Evolutionary conservation across 2,329 filamentous ascomycete genomes (phyloP).

Genomic region (Pseudophaeomoniella oleicola): DNA sequence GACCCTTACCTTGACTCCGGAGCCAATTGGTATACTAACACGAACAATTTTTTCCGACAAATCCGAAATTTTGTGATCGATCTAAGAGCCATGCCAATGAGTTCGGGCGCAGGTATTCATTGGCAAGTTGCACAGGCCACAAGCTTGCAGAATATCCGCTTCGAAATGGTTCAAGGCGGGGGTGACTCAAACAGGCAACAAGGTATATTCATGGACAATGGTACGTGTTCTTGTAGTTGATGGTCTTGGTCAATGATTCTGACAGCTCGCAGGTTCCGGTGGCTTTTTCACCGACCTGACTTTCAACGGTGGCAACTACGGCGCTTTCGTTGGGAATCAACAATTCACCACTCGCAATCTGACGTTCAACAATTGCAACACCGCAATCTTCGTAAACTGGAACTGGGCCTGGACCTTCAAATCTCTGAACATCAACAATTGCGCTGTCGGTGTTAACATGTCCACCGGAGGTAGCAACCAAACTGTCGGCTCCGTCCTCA

Average conservation of each 20-base stretch:
- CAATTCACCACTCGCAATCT: constrained; percentile 78
- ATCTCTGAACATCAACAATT: constrained; percentile 58
- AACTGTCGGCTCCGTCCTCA: constrained; percentile 70
- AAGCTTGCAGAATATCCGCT: constrained; percentile 65
- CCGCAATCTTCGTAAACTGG: constrained; percentile 81
- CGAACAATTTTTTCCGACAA: constrained; percentile 72
- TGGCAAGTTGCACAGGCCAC: constrained; percentile 80
- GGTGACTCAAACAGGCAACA: constrained; percentile 52
- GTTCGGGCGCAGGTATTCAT: constrained; percentile 56
- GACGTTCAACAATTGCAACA: constrained; percentile 68
- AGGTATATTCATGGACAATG: constrained; percentile 75
- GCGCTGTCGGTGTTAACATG: constrained; percentile 67
- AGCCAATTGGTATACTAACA: constrained; percentile 64
- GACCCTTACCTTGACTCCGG: constrained; percentile 63
- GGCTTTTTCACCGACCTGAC: constrained; percentile 71
- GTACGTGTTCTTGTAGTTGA: constrained; percentile 3
- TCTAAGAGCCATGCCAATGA: constrained; percentile 48
- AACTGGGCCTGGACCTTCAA: constrained; percentile 81
- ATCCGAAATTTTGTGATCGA: constrained; percentile 73
- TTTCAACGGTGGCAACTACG: constrained; percentile 69
- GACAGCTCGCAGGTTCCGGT: constrained; percentile 38
- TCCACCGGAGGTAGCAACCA: constrained; percentile 49
- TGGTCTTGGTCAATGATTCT: background rate
- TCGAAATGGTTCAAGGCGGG: constrained; percentile 60
- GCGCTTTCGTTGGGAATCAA: constrained; percentile 70